phyloP scores from a whole-genome alignment of 371 early-diverging fungal species.

The Mucor circinelloides region DNA sequence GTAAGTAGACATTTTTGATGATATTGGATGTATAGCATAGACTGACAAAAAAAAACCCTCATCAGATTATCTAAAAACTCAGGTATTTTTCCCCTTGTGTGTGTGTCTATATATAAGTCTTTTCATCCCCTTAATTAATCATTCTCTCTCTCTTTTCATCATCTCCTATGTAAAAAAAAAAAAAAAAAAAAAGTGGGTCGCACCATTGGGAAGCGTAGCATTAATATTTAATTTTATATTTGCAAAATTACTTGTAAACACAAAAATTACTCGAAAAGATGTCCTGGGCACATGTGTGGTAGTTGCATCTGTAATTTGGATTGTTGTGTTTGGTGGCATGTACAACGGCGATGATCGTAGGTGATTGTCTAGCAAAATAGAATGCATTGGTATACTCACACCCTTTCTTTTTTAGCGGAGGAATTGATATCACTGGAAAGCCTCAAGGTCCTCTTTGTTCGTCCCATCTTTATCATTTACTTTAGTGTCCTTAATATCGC shows the following conservation, averaged over 20 bases:
- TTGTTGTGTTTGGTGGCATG: slow-evolving; percentile 73
- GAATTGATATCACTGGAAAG: slow-evolving; percentile 59
- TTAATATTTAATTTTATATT: slow-evolving; percentile 74
- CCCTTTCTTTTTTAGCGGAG: slow-evolving; percentile 39
- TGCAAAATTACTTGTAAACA: slow-evolving; percentile 70
- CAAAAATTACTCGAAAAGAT: slow-evolving; percentile 65
- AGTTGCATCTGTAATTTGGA: slow-evolving; percentile 65
- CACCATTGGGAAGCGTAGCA: slow-evolving; percentile 71
- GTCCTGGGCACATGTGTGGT: slow-evolving; percentile 70
- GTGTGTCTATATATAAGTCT: background rate
- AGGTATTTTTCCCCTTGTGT: slow-evolving; percentile 30
- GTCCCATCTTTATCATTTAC: slow-evolving; percentile 65
- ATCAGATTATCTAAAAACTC: slow-evolving; percentile 71
- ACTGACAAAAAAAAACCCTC: too few relatives aligned
- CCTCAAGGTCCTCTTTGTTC: slow-evolving; percentile 59
- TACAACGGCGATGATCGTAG: slow-evolving; percentile 62
- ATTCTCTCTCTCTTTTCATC: background rate
- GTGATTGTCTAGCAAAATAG: too few relatives aligned
- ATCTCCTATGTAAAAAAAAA: background rate
- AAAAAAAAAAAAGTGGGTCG: slow-evolving; percentile 54
- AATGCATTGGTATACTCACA: too few relatives aligned
- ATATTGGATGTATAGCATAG: too few relatives aligned
- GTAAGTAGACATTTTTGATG: slow-evolving; percentile 47
- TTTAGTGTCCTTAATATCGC: slow-evolving; percentile 64
- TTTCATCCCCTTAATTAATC: slow-evolving; percentile 1